A percentile compares a stretch with the other conserved stretches of the same genome.
Evolutionary conservation across 2,329 filamentous ascomycete genomes (phyloP).

Genomic region (Chalaropsis thielavioides): DNA sequence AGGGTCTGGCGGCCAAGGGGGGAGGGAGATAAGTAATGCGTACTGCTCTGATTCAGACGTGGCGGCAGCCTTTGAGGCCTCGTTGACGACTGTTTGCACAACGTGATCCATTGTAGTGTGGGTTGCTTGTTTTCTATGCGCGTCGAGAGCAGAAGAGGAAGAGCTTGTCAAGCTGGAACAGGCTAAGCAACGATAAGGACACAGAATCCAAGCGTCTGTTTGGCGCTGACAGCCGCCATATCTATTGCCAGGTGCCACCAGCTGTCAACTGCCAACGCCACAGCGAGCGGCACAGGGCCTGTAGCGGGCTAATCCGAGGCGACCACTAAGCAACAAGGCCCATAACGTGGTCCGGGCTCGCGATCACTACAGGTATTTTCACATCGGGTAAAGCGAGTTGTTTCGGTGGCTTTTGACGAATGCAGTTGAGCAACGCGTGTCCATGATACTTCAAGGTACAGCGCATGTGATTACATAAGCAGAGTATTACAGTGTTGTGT

Average conservation of each 20-base stretch:
- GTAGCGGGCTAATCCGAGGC: neutral
- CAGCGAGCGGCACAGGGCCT: neutral
- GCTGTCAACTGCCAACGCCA: neutral
- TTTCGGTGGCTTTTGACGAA: neutral
- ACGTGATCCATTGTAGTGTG: conserved; percentile 39
- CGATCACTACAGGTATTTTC: neutral
- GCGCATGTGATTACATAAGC: neutral
- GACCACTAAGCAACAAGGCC: neutral
- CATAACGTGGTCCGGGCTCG: neutral
- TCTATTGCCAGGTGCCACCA: neutral
- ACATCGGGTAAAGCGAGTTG: neutral
- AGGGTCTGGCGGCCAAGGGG: neutral
- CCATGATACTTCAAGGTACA: too few relatives aligned
- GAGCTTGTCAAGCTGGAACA: neutral
- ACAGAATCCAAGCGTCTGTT: neutral
- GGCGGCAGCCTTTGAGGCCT: conserved; percentile 32
- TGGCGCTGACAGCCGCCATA: neutral
- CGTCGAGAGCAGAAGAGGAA: neutral
- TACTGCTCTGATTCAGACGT: conserved; percentile 15
- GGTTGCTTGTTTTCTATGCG: neutral
- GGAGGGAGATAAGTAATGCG: conserved; percentile 16
- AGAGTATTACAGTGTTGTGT: too few relatives aligned
- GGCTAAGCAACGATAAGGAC: conserved; percentile 3
- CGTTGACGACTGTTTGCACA: conserved; percentile 39
- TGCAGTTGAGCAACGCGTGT: neutral